phyloP scores from a whole-genome alignment of 768 basidiomycete genomes.

The Suillus tomentosus region DNA sequence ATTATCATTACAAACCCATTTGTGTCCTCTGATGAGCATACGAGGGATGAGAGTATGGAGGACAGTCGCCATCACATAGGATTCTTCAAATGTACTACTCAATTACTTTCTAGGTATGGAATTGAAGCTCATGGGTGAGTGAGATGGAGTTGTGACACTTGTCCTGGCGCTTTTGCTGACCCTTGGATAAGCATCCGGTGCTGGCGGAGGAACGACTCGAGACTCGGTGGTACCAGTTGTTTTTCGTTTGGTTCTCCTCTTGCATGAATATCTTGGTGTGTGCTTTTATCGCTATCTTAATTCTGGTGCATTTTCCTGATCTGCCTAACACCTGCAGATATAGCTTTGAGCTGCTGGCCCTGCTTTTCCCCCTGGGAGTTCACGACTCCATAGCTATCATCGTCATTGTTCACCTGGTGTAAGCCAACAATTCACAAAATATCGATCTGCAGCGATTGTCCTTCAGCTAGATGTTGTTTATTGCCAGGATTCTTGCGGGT shows the following conservation, averaged over 20 bases:
- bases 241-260: background rate
- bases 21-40: background rate
- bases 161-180: background rate
- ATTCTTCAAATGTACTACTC: background rate
- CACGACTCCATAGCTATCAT: background rate
- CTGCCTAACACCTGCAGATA: background rate
- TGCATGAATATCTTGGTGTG: background rate
- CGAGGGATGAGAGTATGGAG: constrained; percentile 24
- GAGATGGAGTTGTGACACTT: background rate
- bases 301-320: background rate
- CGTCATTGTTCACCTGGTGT: background rate
- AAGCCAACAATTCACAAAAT: background rate
- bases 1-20: background rate
- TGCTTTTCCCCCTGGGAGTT: background rate
- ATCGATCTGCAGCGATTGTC: background rate
- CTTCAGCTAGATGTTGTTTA: background rate
- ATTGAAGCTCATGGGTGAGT: background rate
- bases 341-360: background rate
- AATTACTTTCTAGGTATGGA: background rate
- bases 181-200: constrained; percentile 1
- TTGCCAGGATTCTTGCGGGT: background rate
- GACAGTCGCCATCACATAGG: background rate
- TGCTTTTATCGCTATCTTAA: background rate
- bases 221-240: background rate
- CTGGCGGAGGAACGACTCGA: background rate